Percentiles rank a stretch among this genome's conserved stretches.
Evolutionary conservation across 768 basidiomycete species (phyloP).

Genomic region (Lactifluus rugatus): DNA sequence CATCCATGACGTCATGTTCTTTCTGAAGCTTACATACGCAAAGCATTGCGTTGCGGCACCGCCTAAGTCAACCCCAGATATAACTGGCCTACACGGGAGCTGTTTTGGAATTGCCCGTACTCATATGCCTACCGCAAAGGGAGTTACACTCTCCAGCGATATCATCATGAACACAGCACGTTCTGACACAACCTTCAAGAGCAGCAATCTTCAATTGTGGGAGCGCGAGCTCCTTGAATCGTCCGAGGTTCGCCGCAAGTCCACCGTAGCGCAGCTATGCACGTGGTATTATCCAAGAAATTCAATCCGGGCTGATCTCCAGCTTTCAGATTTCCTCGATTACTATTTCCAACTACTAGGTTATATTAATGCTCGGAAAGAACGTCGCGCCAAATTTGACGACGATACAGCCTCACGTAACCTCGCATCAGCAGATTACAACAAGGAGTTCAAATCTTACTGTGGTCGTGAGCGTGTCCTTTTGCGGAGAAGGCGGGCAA

Average conservation of each 20-base stretch:
- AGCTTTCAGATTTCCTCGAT: constrained; percentile 75
- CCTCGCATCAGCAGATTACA: constrained; percentile 43
- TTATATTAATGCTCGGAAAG: constrained; percentile 79
- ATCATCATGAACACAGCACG: constrained; percentile 62
- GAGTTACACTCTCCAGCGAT: constrained; percentile 40
- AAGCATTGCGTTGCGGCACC: too few species aligned
- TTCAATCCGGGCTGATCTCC: constrained; percentile 10
- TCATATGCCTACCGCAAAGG: constrained; percentile 51
- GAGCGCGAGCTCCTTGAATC: constrained; percentile 79
- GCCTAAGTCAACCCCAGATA: too few species aligned
- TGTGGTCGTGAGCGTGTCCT: constrained; percentile 89
- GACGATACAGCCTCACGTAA: constrained; percentile 65
- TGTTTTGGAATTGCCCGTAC: too few species aligned
- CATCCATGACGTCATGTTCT: constrained; percentile 8
- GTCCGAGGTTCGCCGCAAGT: constrained; percentile 85
- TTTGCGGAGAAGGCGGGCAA: constrained; percentile 85
- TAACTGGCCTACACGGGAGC: too few species aligned
- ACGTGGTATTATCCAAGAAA: constrained; percentile 25
- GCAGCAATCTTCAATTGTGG: constrained; percentile 57
- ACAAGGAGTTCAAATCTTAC: constrained; percentile 85
- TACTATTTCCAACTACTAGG: constrained; percentile 96
- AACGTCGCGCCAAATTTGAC: constrained; percentile 76
- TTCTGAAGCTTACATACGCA: constrained; percentile 21
- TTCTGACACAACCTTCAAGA: constrained; percentile 44
- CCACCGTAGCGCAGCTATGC: constrained; percentile 97